A percentile compares a stretch with the other conserved stretches of the same genome.
Evolutionary conservation across 2,329 filamentous ascomycete species (phyloP).

Genomic region (Nothomitra cinnamomea): DNA sequence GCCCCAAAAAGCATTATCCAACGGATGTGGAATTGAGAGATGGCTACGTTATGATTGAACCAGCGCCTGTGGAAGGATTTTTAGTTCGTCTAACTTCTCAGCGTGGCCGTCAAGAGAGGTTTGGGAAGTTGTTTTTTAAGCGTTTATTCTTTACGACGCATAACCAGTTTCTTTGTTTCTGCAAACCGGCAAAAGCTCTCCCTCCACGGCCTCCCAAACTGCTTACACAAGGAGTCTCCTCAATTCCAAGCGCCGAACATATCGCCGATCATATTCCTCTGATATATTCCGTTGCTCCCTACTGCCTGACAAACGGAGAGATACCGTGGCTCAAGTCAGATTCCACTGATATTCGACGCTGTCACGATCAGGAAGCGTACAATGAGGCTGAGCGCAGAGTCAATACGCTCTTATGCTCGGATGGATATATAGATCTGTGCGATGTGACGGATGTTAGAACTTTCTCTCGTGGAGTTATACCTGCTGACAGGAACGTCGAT

Average conservation of each 20-base stretch:
- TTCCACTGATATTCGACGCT: slow-evolving; percentile 28
- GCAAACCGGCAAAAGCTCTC: slow-evolving; percentile 38
- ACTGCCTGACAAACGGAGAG: slow-evolving; percentile 33
- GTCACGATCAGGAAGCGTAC: slow-evolving; percentile 40
- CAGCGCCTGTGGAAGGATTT: slow-evolving; percentile 47
- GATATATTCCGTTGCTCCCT: slow-evolving; percentile 45
- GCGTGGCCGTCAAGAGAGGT: slow-evolving; percentile 36
- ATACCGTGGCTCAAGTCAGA: slow-evolving; percentile 36
- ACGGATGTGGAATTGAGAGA: slow-evolving; percentile 24
- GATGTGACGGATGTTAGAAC: slow-evolving; percentile 39
- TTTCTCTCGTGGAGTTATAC: slow-evolving; percentile 31
- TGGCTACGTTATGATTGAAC: slow-evolving; percentile 32
- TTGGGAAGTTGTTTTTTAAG: slow-evolving; percentile 47
- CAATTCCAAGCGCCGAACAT: slow-evolving; percentile 35
- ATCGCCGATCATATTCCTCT: slow-evolving; percentile 40
- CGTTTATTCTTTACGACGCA: slow-evolving; percentile 47
- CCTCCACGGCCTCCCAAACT: slow-evolving; percentile 42
- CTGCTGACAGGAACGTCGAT: slow-evolving; percentile 35
- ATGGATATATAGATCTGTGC: slow-evolving; percentile 46
- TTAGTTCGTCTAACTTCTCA: slow-evolving; percentile 47
- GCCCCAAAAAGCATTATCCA: slow-evolving; percentile 48
- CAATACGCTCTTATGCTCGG: slow-evolving; percentile 39
- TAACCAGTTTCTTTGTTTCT: slow-evolving; percentile 45
- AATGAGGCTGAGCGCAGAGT: slow-evolving; percentile 41
- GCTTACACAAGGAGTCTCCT: slow-evolving; percentile 23